Base-by-base conservation (phyloP, 2,329 filamentous ascomycete genomes). In the Venturiaceae sp. region DNA sequence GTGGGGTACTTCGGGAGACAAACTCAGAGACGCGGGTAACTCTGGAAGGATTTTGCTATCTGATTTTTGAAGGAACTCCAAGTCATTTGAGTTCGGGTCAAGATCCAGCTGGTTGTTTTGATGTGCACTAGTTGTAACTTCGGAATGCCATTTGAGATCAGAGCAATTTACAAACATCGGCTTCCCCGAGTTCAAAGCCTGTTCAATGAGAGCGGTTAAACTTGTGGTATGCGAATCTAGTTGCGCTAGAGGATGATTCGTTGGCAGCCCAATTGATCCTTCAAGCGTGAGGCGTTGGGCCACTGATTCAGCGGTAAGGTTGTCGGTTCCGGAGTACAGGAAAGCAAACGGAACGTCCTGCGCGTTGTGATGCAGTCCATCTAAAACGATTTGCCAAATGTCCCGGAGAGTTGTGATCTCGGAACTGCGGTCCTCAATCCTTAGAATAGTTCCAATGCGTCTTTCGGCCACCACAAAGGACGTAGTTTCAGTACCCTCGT, bases 361-460 rank as follows among this genome's bases (percentile, higher is more conserved):
- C 3, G 21, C 53, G 26, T 53, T 57, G 19, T 21, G 36, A 26
- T 28, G 11, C 11, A 57, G 30, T 34, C 26, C 39, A 26, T 57
- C 7, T 26, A 55, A 23, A 9, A 46, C 19, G 9, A 8, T 75
- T 56, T 70, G 69, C 76, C 79, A 82, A 39, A 81, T 73, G 2
- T 74, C 69, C 63, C 63, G 71, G 44, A 63, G 64, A 41, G 63
- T 66, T 16, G 60, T 66, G 3, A 65, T 64, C 8, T 65, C 63
- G 1, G 64, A 61, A 9, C 67, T 64, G 14, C 61, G 14, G 3
- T 55, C n/a, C 8, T 39, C 37, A 19, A 55, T 44, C 8, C 36
- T 5, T 26, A 34, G 33, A 30, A 41, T 39, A 6, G 26, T 55
- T 30, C 19, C 19, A 23, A 32, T 16, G 4, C n/a, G 36, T 34